phyloP scores from a whole-genome alignment of 2,329 filamentous ascomycete species.

The Gnomoniopsis smithogilvyi region DNA sequence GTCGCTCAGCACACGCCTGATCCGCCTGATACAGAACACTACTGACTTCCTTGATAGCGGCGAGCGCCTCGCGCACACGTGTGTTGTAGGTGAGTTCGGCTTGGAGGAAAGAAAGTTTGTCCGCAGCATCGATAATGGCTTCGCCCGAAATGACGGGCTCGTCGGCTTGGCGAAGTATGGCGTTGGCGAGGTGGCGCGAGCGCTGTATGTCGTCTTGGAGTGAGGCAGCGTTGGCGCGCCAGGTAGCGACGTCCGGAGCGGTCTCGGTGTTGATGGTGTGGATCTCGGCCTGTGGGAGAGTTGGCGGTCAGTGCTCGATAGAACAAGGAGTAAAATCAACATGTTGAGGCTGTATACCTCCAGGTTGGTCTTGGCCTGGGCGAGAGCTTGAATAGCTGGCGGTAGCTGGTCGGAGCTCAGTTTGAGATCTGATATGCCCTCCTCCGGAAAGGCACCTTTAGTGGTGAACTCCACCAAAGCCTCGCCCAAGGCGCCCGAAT shows the following conservation, averaged over 20 bases:
- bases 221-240: constrained; percentile 80
- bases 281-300: constrained; percentile 59
- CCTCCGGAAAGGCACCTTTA: constrained; percentile 44
- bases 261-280: constrained; percentile 72
- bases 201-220: constrained; percentile 82
- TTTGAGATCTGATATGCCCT: constrained; percentile 37
- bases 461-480: constrained; percentile 63
- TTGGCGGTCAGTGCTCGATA: neutral
- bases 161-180: constrained; percentile 77
- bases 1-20: constrained; percentile 47
- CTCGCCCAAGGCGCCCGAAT: constrained; percentile 40
- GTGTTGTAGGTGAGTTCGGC: constrained; percentile 57
- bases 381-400: constrained; percentile 38
- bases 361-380: constrained; percentile 39
- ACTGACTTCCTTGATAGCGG: constrained; percentile 54
- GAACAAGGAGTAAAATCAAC: neutral
- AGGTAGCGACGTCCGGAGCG: constrained; percentile 76
- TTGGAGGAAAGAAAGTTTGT: constrained; percentile 53
- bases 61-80: constrained; percentile 51
- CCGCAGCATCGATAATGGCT: constrained; percentile 49
- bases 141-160: constrained; percentile 53
- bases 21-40: constrained; percentile 62
- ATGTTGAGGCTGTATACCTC: constrained; percentile 33
- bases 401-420: constrained; percentile 34
- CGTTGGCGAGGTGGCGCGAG: constrained; percentile 73